phyloP scores from a whole-genome alignment of 2,329 filamentous ascomycete genomes.

The Calonectria henricotiae region DNA sequence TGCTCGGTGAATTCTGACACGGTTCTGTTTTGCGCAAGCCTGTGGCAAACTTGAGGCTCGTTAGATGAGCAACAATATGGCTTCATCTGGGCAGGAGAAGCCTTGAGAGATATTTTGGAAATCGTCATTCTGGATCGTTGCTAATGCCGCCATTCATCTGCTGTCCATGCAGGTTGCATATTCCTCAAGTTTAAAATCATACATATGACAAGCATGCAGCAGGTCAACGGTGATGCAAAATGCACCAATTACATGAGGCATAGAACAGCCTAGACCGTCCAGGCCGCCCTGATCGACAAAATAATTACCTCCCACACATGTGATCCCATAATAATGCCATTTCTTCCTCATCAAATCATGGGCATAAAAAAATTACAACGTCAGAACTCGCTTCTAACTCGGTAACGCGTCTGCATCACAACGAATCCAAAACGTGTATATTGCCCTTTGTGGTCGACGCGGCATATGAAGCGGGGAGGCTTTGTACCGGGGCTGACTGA shows the following conservation, averaged over 20 bases:
- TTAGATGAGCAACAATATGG: neutral
- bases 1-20: neutral
- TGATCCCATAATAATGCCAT: neutral
- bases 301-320: too few species aligned
- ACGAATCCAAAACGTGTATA: neutral
- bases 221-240: neutral
- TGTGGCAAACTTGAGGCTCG: neutral
- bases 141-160: neutral
- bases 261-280: too few species aligned
- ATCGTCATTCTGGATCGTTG: neutral
- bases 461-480: neutral
- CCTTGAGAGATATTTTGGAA: neutral
- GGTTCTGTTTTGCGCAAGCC: too few species aligned
- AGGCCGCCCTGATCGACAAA: neutral
- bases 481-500: neutral
- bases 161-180: neutral
- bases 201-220: neutral
- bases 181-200: conserved; percentile 4
- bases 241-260: neutral
- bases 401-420: neutral
- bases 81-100: neutral
- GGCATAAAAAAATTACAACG: too few species aligned
- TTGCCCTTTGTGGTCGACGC: neutral
- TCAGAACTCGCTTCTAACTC: neutral
- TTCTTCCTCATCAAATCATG: neutral